These are phyloP conservation scores for Colletotrichum lupini DNA, from an alignment of 2,329 filamentous ascomycete species.

Conservation along the genomic window DNA sequence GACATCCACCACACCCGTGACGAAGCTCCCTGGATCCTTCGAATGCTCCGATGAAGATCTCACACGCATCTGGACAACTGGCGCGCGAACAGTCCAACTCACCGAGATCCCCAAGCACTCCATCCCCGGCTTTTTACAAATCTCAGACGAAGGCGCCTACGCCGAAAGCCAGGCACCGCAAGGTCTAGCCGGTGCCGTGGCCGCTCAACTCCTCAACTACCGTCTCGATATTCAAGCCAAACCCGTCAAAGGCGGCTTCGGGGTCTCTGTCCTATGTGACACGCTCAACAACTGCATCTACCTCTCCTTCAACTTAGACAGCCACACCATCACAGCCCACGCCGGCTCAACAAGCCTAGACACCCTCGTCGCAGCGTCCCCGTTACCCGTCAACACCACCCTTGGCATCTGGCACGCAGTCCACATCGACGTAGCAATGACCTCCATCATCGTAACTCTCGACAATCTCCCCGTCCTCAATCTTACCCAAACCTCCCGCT, in stretches of 20 bases:
- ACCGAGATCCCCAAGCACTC: conserved; percentile 43
- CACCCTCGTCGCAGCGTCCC: not conserved
- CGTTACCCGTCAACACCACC: not conserved
- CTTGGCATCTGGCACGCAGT: conserved; percentile 33
- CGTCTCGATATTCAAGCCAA: conserved; percentile 42
- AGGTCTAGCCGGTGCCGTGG: conserved; percentile 31
- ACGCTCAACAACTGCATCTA: conserved; percentile 45
- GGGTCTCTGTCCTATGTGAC: conserved; percentile 43
- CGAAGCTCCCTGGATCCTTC: conserved; percentile 43
- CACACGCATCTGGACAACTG: conserved; percentile 44
- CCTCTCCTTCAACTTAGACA: conserved; percentile 40
- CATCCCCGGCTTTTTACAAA: conserved; percentile 42
- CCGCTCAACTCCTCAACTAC: conserved; percentile 39
- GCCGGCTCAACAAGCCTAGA: conserved; percentile 31
- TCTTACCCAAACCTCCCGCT: conserved; percentile 41
- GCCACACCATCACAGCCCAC: conserved; percentile 31
- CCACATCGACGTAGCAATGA: not conserved
- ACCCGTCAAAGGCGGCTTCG: conserved; percentile 42
- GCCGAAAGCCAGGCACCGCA: conserved; percentile 44
- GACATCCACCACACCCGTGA: conserved; percentile 38
- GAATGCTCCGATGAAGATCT: conserved; percentile 42
- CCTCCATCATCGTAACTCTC: conserved; percentile 35
- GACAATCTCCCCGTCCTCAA: conserved; percentile 37
- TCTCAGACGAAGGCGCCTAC: conserved; percentile 42
- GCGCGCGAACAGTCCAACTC: conserved; percentile 45